These are phyloP conservation scores for Magnolia sinica DNA, from an alignment of 164 flowering plant species.

Conservation along the genomic window DNA sequence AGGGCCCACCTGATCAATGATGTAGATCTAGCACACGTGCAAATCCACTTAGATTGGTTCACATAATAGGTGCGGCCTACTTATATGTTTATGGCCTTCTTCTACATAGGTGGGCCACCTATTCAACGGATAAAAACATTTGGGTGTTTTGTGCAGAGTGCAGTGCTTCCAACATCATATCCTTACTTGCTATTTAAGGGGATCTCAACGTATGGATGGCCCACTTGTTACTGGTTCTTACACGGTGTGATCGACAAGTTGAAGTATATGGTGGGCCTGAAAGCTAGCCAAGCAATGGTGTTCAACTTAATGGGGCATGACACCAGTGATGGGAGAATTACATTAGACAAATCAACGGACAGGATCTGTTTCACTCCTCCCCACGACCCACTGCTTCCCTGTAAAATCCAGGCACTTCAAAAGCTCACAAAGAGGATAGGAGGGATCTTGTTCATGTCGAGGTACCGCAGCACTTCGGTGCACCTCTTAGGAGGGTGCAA, in stretches of 20 bases:
- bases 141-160: constrained; percentile 31
- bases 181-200: constrained; percentile 51
- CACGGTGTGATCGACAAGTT: constrained; percentile 45
- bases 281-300: constrained; percentile 22
- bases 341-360: constrained; percentile 27
- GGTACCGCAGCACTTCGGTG: constrained; percentile 51
- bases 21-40: no score
- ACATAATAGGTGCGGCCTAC: no score
- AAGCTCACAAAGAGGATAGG: constrained; percentile 51
- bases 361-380: constrained; percentile 43
- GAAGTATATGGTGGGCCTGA: constrained; percentile 20
- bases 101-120: not conserved
- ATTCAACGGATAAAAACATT: not conserved
- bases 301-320: constrained; percentile 54
- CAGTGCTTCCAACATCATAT: constrained; percentile 47
- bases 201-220: constrained; percentile 46
- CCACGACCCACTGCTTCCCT: constrained; percentile 40
- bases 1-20: no score
- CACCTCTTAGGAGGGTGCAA: constrained; percentile 68
- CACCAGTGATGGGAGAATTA: constrained; percentile 40
- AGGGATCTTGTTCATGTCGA: constrained; percentile 55
- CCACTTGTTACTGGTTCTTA: constrained; percentile 39
- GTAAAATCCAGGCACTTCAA: constrained; percentile 45
- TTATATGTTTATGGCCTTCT: no score
- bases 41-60: no score